phyloP scores from a whole-genome alignment of 2,329 filamentous ascomycete species.

The Ophiostoma sp. region DNA sequence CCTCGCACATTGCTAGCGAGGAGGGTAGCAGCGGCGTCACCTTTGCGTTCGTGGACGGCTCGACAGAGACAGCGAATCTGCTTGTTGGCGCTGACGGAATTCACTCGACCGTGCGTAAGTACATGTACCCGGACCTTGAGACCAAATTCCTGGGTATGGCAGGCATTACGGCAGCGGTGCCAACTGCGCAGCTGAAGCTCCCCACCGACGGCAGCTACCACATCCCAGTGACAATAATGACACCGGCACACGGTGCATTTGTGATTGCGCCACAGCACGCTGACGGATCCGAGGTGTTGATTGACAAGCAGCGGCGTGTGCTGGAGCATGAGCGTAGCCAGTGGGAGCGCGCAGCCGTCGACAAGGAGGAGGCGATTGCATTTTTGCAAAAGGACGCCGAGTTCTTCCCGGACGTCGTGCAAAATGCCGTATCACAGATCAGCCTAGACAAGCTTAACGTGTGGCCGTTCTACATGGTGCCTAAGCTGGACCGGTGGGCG shows the following conservation, averaged over 20 bases:
- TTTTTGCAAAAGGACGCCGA: not conserved
- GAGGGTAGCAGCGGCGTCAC: not conserved
- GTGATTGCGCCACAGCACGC: not conserved
- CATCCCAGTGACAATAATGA: not conserved
- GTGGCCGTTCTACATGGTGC: slow-evolving; percentile 48
- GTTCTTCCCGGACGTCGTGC: not conserved
- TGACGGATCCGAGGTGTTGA: not conserved
- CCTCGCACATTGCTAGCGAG: not conserved
- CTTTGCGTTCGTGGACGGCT: not conserved
- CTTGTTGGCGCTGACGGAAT: not conserved
- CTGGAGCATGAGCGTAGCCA: not conserved
- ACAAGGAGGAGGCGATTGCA: not conserved
- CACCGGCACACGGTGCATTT: not conserved
- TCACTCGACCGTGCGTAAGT: not conserved
- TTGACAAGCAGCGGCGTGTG: not conserved
- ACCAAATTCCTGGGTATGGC: not conserved
- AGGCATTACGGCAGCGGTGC: not conserved
- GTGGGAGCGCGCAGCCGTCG: not conserved
- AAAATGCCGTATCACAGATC: slow-evolving; percentile 24
- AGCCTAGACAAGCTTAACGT: slow-evolving; percentile 37
- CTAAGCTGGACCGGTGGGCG: slow-evolving; percentile 42
- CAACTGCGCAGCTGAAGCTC: not conserved
- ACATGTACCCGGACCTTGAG: not conserved
- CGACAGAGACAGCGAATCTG: not conserved
- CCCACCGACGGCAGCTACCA: not conserved